Evolutionary conservation across 257 asterid species (phyloP), one percentile per base, ranked within the genome.

Genomic region (Orobanche coerulescens): DNA sequence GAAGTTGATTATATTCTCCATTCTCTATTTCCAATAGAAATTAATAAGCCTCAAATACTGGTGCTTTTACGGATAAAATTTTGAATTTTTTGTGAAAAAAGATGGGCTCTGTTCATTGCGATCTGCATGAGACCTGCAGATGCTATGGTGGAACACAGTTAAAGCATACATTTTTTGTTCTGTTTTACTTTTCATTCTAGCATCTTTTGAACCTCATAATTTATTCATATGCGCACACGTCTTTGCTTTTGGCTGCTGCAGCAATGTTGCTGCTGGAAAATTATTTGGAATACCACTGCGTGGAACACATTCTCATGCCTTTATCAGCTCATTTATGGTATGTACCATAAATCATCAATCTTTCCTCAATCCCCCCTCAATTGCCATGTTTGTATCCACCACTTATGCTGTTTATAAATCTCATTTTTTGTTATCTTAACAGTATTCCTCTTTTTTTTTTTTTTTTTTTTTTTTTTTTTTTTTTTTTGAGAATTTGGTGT

Each of bases 211-310:
- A 58, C 58, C 57, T 67, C 12, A 60, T 18, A 47, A 31, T 44
- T 44, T 15, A 25, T 42, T 24, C 22, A 9, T 59, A 48, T 13
- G 46, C 66, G 70, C 33, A 65, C 62, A 61, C 46, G 7, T 52
- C 36, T 67, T 73, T 37, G 50, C 58, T 65, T 22, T 58, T 61
- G 55, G 75, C 48, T 67, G 55, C 65, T 78, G 63, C 94, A 93
- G 99, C 80, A 93, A 93, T 77, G 99, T 93, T 50, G 97, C 97
- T 67, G 97, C 99, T 71, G 99, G 97, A 51, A 85, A 77, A 77
- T 76, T 91, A 73, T 91, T 91, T 71, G 98, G 98, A 72, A 91
- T 91, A 64, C 98, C 98, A 42, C 95, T 91, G 30, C 94, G 96
- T 12, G 98, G 98, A 72, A 91, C 98, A 14, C 98, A 91, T 76